Evolutionary conservation across 129 eudicot species (phyloP), one percentile per base, ranked within the genome.

Genomic region (Lactuca sativa): DNA sequence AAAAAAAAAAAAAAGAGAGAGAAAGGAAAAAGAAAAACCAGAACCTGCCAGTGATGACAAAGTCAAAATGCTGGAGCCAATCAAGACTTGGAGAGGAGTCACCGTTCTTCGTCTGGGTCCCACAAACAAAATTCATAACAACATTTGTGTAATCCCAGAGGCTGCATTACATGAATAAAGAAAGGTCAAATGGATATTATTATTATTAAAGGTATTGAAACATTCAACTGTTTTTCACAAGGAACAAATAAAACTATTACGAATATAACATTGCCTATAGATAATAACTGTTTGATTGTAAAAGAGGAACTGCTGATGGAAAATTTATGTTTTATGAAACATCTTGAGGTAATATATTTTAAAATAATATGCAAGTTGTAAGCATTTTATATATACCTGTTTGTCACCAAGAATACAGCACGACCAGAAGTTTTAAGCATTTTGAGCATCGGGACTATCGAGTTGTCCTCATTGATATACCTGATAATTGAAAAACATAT

Each of bases 101-200:
- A 34, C 78, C 75, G 67, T 78, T 82, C 62, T 4, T 73, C 31
- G 62, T 18, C 49, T 41, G 57, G 5, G 82, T 61, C 16, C 86
- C 87, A 78, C 86, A 89, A n/a, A 93, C 92, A 81, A 86, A 93
- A 80, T 84, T 93, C 98, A 93, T 93, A 62, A 93, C 98, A 4
- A 93, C 82, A 69, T 93, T 89, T 70, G 98, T 89, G 62, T 93
- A 93, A 64, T 93, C 98, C 98, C 98, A 93, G n/a, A 93, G 79
- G 85, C 98, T 93, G 97, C 92, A 89, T 32, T 55, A 32, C 14
- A 63, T 14, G 47, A 60, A 4, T 15, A 7, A 61, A 15, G 4
- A 41, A 38, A 63, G 68, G 9, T 15, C 68, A 63, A 4, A 15
- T 12, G 14, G 8, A 63, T 38, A 17, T 16, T 4, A 41, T 38